These are phyloP conservation scores for Cynara cardunculus DNA, from an alignment of 129 eudicot species.

Conservation along the genomic window DNA sequence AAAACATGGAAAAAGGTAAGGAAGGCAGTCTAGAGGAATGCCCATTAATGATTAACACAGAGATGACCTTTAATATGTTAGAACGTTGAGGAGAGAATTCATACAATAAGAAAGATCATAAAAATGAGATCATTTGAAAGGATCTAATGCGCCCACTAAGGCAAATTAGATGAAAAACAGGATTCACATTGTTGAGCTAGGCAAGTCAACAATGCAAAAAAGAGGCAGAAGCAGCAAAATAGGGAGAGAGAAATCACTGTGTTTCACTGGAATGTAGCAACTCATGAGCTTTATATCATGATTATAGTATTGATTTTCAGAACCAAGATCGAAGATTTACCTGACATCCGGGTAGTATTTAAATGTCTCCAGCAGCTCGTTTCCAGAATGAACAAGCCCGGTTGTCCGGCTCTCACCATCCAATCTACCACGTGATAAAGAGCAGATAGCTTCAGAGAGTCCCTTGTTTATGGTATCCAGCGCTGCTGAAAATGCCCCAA, in stretches of 20 bases:
- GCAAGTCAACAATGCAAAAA: constrained; percentile 3
- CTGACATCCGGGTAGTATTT: constrained; percentile 79
- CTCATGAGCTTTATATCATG: neutral
- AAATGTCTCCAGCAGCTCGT: constrained; percentile 76
- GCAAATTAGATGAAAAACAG: neutral
- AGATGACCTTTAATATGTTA: neutral
- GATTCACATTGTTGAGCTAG: neutral
- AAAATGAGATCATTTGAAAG: neutral
- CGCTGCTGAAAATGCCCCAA: constrained; percentile 95
- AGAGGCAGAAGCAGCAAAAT: neutral
- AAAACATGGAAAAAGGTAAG: too few species aligned
- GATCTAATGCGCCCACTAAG: constrained; percentile 1
- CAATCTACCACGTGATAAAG: constrained; percentile 84
- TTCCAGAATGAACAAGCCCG: constrained; percentile 82
- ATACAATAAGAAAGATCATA: neutral
- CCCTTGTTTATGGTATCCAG: constrained; percentile 84
- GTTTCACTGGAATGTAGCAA: neutral
- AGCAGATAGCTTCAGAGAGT: constrained; percentile 84
- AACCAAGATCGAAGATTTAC: constrained; percentile 25
- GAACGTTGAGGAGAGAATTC: neutral
- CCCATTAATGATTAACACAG: neutral
- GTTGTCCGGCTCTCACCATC: constrained; percentile 91
- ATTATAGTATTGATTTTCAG: neutral
- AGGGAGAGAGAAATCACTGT: neutral
- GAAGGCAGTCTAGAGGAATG: too few species aligned